phyloP scores from a whole-genome alignment of 2,329 filamentous ascomycete species.

The Huntiella omanensis region DNA sequence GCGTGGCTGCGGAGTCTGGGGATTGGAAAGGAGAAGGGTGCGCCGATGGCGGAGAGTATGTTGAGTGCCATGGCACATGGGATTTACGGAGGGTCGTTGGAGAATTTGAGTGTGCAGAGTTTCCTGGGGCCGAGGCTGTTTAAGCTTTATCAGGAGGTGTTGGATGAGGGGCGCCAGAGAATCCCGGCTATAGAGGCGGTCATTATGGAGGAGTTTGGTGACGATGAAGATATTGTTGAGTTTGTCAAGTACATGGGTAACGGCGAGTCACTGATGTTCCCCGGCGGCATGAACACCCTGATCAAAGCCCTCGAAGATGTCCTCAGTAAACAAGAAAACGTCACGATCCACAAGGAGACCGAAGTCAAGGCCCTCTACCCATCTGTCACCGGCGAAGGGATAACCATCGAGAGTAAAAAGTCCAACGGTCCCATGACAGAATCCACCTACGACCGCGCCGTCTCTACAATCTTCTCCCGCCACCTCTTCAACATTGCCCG shows the following conservation, averaged over 20 bases:
- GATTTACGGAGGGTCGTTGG: constrained; percentile 80
- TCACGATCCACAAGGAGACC: constrained; percentile 12
- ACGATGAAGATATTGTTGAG: constrained; percentile 15
- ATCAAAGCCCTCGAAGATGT: constrained; percentile 21
- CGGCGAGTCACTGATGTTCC: constrained; percentile 9
- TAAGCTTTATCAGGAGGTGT: constrained; percentile 11
- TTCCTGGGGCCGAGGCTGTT: constrained; percentile 29
- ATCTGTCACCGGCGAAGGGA: background rate
- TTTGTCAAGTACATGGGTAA: constrained; percentile 10
- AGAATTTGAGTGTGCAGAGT: constrained; percentile 55
- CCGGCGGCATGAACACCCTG: constrained; percentile 43
- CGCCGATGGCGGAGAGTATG: constrained; percentile 46
- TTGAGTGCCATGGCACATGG: constrained; percentile 64
- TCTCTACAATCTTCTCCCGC: constrained; percentile 42
- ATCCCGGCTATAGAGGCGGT: constrained; percentile 17
- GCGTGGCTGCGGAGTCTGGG: constrained; percentile 19
- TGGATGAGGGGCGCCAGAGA: constrained; percentile 12
- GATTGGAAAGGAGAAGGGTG: constrained; percentile 9
- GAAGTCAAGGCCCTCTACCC: constrained; percentile 9
- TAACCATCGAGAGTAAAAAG: too few relatives aligned
- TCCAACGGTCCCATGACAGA: background rate
- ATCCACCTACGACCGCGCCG: constrained; percentile 33
- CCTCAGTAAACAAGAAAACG: constrained; percentile 5
- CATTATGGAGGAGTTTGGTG: constrained; percentile 18
- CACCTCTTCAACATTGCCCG: constrained; percentile 19